Evolutionary conservation across 768 basidiomycete genomes (phyloP), one percentile per base, ranked within the genome.

Genomic region (Auricularia sp.): DNA sequence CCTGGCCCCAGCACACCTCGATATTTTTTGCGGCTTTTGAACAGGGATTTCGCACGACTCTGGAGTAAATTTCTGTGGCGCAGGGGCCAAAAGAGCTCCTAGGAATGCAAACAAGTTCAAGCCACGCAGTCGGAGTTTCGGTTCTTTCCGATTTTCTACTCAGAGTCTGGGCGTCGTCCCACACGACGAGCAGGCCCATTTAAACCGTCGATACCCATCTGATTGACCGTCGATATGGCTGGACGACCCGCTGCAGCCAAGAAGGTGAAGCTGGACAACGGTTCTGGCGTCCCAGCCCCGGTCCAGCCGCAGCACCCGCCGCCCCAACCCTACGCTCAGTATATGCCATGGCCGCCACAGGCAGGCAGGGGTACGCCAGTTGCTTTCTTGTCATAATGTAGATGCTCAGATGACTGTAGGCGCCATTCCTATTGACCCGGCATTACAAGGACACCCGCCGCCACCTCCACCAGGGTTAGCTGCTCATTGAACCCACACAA

Each of bases 401-500:
- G 11, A 44, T 44, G 18, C 43, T 29, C 39, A 8, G 39, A 54
- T 2, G 11, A 18, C 53, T 54, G n/a, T 29, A 54, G 29, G n/a
- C 7, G 53, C 53, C 18, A 54, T 54, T 8, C n/a, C 53, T 18
- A 54, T 54, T 18, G 53, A 54, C 53, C 53, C 53, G n/a, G 53
- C 53, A 11, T 18, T 54, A 12, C 39, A 42, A 42, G 53, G 53
- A 7, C n/a, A 29, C 29, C 53, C 53, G n/a, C 53, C 53, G 7
- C 53, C 53, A n/a, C n/a, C n/a, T 1, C n/a, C 29, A n/a, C 53
- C 53, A 54, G 53, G 53, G 53, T 54, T 8, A 54, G 18, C 16
- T n/a, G 6, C 33, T 36, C 60, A 29, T 66, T n/a, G 59, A 66
- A 58, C 60, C 67, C 3, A n/a, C 63, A 4, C 53, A 54, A 8